Base-by-base conservation (phyloP, 1,139 yeast genomes). In the Debaryomyces udenii region DNA sequence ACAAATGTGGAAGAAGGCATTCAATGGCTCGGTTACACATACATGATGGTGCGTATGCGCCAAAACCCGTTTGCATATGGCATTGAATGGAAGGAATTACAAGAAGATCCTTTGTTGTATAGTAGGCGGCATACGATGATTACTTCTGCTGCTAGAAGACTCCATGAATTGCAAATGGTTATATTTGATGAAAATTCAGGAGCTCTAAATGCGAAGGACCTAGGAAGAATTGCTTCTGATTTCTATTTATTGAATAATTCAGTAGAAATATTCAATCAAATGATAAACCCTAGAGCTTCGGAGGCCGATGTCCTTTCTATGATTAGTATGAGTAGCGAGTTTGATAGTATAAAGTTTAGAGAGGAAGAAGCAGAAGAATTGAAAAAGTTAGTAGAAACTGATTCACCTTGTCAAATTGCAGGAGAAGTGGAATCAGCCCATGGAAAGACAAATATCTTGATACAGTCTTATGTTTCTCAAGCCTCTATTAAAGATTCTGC, bases 1-100 rank as follows among this genome's bases (percentile, higher is more conserved):
- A 89, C 98, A 1, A 91, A 86, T 56, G 81, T 93, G 6, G 96
- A 88, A 33, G 99, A 94, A 65, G 99, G 93, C 42, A 85, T 94
- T 1, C 89, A 86, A 51, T 94, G 99, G 99, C 71, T 94, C 11
- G 98, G 99, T 1, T 94, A 94, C 55, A 94, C 99, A 0, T 94
- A 93, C 56, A 74, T 94, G 78, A 85, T 81, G 68, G 97, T 93
- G 2, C 74, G 99, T 47, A 94, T 93, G 99, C 80, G 86, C 45
- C 88, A 89, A 56, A 93, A 90, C 51, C 99, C 99, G 2, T 83
- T 90, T 57, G 84, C 88, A 0, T 94, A 94, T 56, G 99, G 96
- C n/a, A 79, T 94, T 39, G 89, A 82, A 39, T 89, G 96, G 94
- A 79, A 80, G 48, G 96, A 89, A 50, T 61, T 94, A 3, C 78